Base-by-base conservation (phyloP, 1,284 basidiomycete genomes). In the Psilocybe mexicana region DNA sequence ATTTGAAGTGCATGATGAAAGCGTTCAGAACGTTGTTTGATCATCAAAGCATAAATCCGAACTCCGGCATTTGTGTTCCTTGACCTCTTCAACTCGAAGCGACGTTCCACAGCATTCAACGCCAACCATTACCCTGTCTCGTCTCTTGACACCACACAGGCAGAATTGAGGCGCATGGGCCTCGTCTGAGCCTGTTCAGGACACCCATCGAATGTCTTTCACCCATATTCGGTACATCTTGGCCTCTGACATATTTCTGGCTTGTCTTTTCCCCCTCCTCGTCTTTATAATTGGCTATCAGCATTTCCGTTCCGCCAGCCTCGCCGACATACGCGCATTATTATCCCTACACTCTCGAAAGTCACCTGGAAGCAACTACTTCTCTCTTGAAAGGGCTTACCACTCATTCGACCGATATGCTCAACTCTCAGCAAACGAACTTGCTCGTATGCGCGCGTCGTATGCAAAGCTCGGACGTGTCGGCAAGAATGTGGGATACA, bases 401-500 rank as follows among this genome's bases (percentile, higher is more conserved):
- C 60, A 66, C 30, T 69, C 75, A 1, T 81, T 74, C 57, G 54
- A 64, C 1, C 70, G 70, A 38, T 82, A 80, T 61, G 64, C 61
- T 2, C 61, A 63, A 25, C 66, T 81, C 2, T 74, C 79, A 3
- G 59, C 56, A n/a, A 54, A 58, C 23, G 80, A 82, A 52, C 60
- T 76, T 0, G 47, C 63, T 1, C 64, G 63, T 3, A 77, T 80
- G 69, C 74, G 72, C 43, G 60, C 62, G 0, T 72, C 76, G 0
- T 82, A 79, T 57, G 60, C 64, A 3, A 69, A 70, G 11, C 67
- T 80, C 28, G 66, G 72, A 26, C 71, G 79, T 2, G 61, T 65
- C 3, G 76, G 79, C 63, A 82, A 79, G 63, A 76, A 78, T 14
- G 65, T 85, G 2, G 84, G 79, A 1, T 76, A 77, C 64, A 74